Conservation (phyloP, 2,329 filamentous ascomycete genomes). For the Orbilia quercus region DNA sequence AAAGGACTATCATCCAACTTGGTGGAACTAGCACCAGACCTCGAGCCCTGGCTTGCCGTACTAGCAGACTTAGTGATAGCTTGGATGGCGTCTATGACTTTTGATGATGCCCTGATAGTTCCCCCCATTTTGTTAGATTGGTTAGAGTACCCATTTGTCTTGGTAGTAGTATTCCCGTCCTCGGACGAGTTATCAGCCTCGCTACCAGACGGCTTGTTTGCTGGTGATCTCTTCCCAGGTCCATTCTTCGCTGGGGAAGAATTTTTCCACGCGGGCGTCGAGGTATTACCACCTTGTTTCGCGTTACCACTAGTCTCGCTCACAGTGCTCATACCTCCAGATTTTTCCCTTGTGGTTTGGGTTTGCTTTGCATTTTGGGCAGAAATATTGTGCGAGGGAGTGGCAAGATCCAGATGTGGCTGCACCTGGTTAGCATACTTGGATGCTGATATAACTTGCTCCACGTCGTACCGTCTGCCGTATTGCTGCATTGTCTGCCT, state of each 20-base stretch:
- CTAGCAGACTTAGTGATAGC: slow-evolving; percentile 53
- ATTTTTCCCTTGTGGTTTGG: slow-evolving; percentile 35
- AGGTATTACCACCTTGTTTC: slow-evolving; percentile 29
- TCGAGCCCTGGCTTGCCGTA: slow-evolving; percentile 42
- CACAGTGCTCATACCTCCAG: background rate
- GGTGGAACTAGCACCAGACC: slow-evolving; percentile 14
- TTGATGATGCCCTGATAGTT: slow-evolving; percentile 39
- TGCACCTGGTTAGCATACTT: slow-evolving; percentile 43
- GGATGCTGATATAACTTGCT: slow-evolving; percentile 30
- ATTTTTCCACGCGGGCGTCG: slow-evolving; percentile 27
- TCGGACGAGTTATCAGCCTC: slow-evolving; percentile 50
- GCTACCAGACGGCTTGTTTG: slow-evolving; percentile 33
- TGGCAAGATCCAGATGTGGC: slow-evolving; percentile 46
- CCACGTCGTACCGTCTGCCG: slow-evolving; percentile 39
- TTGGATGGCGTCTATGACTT: slow-evolving; percentile 39
- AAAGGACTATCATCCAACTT: slow-evolving; percentile 48
- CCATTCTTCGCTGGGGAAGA: slow-evolving; percentile 38
- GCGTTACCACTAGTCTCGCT: slow-evolving; percentile 15
- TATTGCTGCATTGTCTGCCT: slow-evolving; percentile 46
- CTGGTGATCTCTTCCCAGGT: slow-evolving; percentile 27
- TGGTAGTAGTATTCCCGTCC: slow-evolving; percentile 35
- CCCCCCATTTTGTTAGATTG: slow-evolving; percentile 37
- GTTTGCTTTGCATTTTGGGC: slow-evolving; percentile 26
- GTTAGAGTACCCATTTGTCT: slow-evolving; percentile 19
- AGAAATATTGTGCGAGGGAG: slow-evolving; percentile 29